These are phyloP conservation scores for Chamaecyparis obtusa DNA, from an alignment of 75 land plant species.

Conservation along the genomic window DNA sequence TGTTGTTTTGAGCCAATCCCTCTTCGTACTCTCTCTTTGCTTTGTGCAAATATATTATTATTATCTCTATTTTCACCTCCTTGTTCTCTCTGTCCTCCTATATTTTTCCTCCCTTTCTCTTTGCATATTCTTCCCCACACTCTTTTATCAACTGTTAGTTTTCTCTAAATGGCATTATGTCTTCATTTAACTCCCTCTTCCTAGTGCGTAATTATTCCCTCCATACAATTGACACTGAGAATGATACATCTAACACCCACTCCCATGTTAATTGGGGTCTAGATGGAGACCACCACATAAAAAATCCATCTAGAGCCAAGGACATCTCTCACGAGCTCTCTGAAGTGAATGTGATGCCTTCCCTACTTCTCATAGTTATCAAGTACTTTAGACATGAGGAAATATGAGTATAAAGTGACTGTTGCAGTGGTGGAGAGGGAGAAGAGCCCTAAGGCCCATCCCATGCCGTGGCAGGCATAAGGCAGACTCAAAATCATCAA, in stretches of 20 bases:
- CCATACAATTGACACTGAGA: conserved; percentile 48
- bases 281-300: conserved; percentile 50
- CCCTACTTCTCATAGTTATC: conserved; percentile 68
- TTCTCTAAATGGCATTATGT: too few relatives aligned
- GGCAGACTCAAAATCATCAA: conserved; percentile 78
- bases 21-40: too few relatives aligned
- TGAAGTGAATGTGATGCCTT: conserved; percentile 73
- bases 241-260: conserved; percentile 52
- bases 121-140: too few relatives aligned
- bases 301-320: conserved; percentile 72
- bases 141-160: too few relatives aligned
- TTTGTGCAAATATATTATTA: too few relatives aligned
- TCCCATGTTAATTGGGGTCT: conserved; percentile 60
- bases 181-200: too few relatives aligned
- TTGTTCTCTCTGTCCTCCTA: too few relatives aligned
- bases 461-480: conserved; percentile 46
- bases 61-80: too few relatives aligned
- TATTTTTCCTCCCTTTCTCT: too few relatives aligned
- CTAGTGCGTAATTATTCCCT: too few relatives aligned
- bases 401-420: conserved; percentile 78
- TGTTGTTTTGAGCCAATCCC: too few relatives aligned
- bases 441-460: conserved; percentile 35
- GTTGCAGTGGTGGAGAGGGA: conserved; percentile 42
- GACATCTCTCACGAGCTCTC: conserved; percentile 75
- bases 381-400: conserved; percentile 69